Evolutionary conservation across 2,329 filamentous ascomycete genomes (phyloP), one percentile per base, ranked within the genome.

Genomic region (Fusarium euwallaceae): DNA sequence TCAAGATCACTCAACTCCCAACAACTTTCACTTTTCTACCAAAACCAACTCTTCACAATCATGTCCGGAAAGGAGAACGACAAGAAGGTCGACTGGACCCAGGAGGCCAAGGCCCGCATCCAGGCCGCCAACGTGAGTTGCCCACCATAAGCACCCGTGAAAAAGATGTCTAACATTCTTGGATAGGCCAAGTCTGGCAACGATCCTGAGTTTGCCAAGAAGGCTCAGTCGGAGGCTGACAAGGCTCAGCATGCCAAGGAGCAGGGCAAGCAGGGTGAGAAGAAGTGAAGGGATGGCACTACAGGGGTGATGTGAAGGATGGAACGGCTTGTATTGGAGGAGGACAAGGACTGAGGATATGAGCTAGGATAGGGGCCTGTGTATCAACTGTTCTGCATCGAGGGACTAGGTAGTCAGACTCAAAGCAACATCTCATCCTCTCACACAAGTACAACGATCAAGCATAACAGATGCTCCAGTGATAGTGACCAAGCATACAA

Each of bases 71-170:
- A 36, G 20, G 22, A 36, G 10, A 37, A 64, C n/a, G 12, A 45
- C 20, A 45, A 45, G 16, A 29, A 36, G 27, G 34, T 27, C 34
- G 34, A n/a, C 6, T 56, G 59, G 60, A 65, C 62, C 43, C 34
- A 76, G 37, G 63, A 70, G 20, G 73, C 45, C 24, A 66, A 63
- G 22, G 43, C 32, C 10, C 61, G 73, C 32, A 66, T 76, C 45
- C 36, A 58, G 36, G 12, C 61, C 6, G 34, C 43, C 12, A 60
- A 62, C 29, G 65, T 67, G 53, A 61, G 56, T 45, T 16, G 4
- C 22, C 22, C 17, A 7, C 27, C 24, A 20, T n/a, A 6, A 10
- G 5, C n/a, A 3, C 9, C 39, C 10, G 8, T 41, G 8, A 34
- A 3, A 4, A 56, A 34, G 3, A 10, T 64, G 14, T 64, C 17